Conservation (phyloP, 768 basidiomycete genomes). For the Dictyophora rubrovolvata region DNA sequence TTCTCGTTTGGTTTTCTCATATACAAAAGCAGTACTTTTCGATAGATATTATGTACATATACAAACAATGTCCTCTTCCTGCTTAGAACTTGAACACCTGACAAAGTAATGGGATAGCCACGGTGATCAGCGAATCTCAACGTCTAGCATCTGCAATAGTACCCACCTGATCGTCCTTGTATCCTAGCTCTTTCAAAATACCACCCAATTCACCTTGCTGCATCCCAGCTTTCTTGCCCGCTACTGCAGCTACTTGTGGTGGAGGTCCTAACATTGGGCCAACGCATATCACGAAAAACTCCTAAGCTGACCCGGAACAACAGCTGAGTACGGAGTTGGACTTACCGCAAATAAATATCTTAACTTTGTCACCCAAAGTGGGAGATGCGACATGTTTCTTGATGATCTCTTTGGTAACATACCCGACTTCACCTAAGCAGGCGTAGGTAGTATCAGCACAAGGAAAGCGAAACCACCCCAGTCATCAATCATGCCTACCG, state of each 20-base stretch:
- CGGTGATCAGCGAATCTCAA: not conserved
- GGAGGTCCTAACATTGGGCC: constrained; percentile 54
- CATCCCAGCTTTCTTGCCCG: constrained; percentile 82
- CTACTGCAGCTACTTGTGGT: constrained; percentile 75
- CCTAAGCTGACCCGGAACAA: not conserved
- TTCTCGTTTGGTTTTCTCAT: no score
- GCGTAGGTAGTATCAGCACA: constrained; percentile 1
- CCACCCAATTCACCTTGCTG: constrained; percentile 80
- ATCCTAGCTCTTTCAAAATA: constrained; percentile 79
- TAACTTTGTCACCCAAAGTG: constrained; percentile 63
- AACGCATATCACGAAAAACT: no score
- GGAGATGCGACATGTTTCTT: constrained; percentile 61
- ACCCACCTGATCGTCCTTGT: constrained; percentile 71
- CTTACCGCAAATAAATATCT: constrained; percentile 83
- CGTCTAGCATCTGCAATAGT: not conserved
- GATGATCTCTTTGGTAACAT: constrained; percentile 61
- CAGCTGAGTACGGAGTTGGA: not conserved
- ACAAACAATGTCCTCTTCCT: not conserved
- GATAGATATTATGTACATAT: not conserved
- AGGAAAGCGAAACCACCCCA: not conserved
- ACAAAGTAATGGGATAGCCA: not conserved
- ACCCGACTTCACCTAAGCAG: constrained; percentile 54
- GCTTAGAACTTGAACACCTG: not conserved
- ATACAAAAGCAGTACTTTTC: not conserved
- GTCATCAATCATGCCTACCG: not conserved